phyloP scores from a whole-genome alignment of 176 grass and related monocot genomes.

The Lolium multiflorum region DNA sequence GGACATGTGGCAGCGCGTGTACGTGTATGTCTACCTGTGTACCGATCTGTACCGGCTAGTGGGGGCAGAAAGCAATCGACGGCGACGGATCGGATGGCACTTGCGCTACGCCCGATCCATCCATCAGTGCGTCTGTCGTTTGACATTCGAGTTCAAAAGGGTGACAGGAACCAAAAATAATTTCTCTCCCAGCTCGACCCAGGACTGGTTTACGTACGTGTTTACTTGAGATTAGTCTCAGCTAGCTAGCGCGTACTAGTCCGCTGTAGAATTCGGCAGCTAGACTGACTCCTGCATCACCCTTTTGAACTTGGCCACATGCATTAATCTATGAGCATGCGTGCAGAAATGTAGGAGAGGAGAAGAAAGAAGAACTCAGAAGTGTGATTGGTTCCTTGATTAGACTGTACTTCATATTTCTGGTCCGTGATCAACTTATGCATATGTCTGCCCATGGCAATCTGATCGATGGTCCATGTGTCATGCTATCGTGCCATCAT shows the following conservation, averaged over 20 bases:
- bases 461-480: constrained; percentile 21
- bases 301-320: constrained; percentile 8
- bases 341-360: not conserved
- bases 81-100: constrained; percentile 41
- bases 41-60: constrained; percentile 58
- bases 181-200: not conserved
- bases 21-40: not conserved
- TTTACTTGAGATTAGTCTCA: not conserved
- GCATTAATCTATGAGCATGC: not conserved
- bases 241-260: constrained; percentile 16
- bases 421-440: not conserved
- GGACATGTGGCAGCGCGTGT: constrained; percentile 10
- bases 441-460: not conserved
- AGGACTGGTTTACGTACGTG: constrained; percentile 6
- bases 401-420: constrained; percentile 29
- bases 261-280: constrained; percentile 48
- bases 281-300: constrained; percentile 25
- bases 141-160: constrained; percentile 57
- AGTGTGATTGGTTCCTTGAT: constrained; percentile 20
- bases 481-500: constrained; percentile 49
- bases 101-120: not conserved
- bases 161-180: constrained; percentile 18
- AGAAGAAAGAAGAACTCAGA: not conserved
- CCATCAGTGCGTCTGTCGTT: constrained; percentile 22
- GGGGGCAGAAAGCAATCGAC: constrained; percentile 74